Evolutionary conservation across 805 yeast genomes (phyloP).

Genomic region (Ogataea thermomethanolica): DNA sequence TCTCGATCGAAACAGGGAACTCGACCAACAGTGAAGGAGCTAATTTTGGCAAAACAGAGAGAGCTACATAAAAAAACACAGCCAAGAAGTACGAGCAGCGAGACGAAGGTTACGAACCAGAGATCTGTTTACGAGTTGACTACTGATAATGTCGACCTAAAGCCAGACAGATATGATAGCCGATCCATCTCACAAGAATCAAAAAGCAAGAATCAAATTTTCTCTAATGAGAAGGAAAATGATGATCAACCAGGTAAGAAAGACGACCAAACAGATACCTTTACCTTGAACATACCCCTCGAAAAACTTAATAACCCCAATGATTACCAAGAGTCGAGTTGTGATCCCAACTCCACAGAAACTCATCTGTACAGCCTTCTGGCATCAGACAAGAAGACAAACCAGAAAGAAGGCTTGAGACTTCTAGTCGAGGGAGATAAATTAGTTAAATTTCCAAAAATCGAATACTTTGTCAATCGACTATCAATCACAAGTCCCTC

Average conservation of each 20-base stretch:
- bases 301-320: conserved; percentile 6
- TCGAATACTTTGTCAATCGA: conserved; percentile 23
- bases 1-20: conserved; percentile 18
- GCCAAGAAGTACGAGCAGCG: not conserved
- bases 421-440: conserved; percentile 4
- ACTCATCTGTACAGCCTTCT: conserved; percentile 23
- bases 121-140: no score
- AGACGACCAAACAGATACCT: conserved; percentile 16
- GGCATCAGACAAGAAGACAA: conserved; percentile 21
- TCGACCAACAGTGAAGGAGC: conserved; percentile 47
- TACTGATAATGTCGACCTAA: no score
- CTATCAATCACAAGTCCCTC: conserved; percentile 24
- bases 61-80: conserved; percentile 16
- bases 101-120: no score
- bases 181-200: conserved; percentile 10
- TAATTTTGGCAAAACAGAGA: conserved; percentile 42
- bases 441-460: conserved; percentile 16
- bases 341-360: conserved; percentile 21
- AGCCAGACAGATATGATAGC: conserved; percentile 1
- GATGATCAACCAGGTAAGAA: conserved; percentile 13
- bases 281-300: conserved; percentile 17
- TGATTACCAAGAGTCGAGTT: conserved; percentile 8
- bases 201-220: not conserved
- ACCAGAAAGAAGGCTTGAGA: conserved; percentile 19
- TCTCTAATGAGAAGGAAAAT: conserved; percentile 12